Evolutionary conservation across 371 early-diverging fungal genomes (phyloP).

Genomic region (Aphelidium insulamus): DNA sequence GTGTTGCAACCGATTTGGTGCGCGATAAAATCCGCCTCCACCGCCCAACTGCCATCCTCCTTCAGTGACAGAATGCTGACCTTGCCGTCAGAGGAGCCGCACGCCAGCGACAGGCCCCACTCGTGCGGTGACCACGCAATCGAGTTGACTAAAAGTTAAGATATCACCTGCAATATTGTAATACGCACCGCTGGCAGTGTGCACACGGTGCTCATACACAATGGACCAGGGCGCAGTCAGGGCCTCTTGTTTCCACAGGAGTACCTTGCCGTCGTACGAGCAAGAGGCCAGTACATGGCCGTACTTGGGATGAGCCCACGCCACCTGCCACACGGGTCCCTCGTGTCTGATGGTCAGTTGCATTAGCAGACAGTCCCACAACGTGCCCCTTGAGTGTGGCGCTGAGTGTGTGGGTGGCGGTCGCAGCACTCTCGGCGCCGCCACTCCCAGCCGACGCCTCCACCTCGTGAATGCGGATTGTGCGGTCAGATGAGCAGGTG

Average conservation of each 20-base stretch:
- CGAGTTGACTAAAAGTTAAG: slow-evolving; percentile 53
- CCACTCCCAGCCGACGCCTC: too few relatives aligned
- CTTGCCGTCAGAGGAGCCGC: slow-evolving; percentile 91
- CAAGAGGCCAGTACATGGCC: slow-evolving; percentile 86
- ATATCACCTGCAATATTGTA: neutral
- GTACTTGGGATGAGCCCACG: slow-evolving; percentile 96
- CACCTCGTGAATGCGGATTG: slow-evolving; percentile 76
- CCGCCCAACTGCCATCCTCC: slow-evolving; percentile 63
- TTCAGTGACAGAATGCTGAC: slow-evolving; percentile 72
- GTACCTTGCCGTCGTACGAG: slow-evolving; percentile 81
- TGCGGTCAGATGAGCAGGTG: slow-evolving; percentile 88
- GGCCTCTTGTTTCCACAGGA: slow-evolving; percentile 71
- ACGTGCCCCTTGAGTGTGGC: slow-evolving; percentile 52
- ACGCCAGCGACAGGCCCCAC: slow-evolving; percentile 71
- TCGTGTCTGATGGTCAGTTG: slow-evolving; percentile 38
- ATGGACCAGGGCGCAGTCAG: slow-evolving; percentile 58
- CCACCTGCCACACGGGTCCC: slow-evolving; percentile 98
- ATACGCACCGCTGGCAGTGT: slow-evolving; percentile 57
- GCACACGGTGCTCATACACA: slow-evolving; percentile 71
- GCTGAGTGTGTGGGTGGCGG: slow-evolving; percentile 47
- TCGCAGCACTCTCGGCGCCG: too few relatives aligned
- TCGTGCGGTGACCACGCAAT: slow-evolving; percentile 94
- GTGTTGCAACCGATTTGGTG: slow-evolving; percentile 84
- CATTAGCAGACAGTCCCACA: slow-evolving; percentile 3
- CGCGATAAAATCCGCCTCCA: slow-evolving; percentile 38